Evolutionary conservation across 257 asterid species (phyloP), one percentile per base, ranked within the genome.

Genomic region (Scutellaria baicalensis): DNA sequence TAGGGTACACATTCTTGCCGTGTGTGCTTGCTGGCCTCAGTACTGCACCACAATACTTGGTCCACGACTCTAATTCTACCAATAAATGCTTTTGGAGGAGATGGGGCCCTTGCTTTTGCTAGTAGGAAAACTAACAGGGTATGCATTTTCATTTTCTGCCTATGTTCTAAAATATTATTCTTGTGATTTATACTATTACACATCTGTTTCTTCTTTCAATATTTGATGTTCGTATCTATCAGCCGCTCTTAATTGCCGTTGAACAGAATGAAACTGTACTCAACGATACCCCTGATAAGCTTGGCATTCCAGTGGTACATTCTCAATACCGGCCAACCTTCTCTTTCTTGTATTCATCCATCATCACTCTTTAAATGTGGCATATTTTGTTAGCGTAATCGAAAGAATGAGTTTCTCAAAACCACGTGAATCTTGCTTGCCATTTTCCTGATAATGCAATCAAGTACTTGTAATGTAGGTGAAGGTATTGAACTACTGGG

Each of bases 1-100:
- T 85, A 40, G 98, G 96, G 73, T 84, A 86, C 80, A 90, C 98
- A 35, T 90, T 92, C 89, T 83, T 92, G 93, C 98, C 98, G n/a
- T 92, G 97, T 77, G 98, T 92, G 68, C 95, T 92, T 65, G 93
- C 97, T 66, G 98, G 97, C 60, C 91, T 92, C 33, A 84, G 90
- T 74, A 74, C 72, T 54, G 98, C 98, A 40, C 97, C 98, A 2
- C 98, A 86, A 71, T 92, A 90, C 84, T 42, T 79, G 48, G 74
- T 74, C 68, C 66, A 61, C 51, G 71, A 66, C 35, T 77, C 82
- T 92, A 64, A 88, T 92, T 71, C 85, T 92, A 66, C 98, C 97
- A 0, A 77, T 86, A 21, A 82, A 88, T 81, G 95, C 98, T 7
- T 92, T 85, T 77, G 88, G 96, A 72, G 98, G 98, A 75, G 93